phyloP scores from a whole-genome alignment of 805 yeast species.

The Candida tallmaniae region DNA sequence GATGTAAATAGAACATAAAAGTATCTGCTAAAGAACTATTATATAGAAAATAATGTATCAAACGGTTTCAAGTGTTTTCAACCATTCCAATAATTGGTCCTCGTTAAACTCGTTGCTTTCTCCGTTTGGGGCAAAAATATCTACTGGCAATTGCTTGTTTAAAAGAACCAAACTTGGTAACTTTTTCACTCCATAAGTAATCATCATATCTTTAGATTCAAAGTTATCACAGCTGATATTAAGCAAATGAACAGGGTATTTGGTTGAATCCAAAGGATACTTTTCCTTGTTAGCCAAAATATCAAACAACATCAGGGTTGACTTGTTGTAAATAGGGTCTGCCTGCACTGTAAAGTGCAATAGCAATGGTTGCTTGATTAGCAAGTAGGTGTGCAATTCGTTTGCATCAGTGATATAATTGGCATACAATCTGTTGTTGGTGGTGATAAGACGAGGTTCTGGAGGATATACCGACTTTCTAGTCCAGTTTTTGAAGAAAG shows the following conservation, averaged over 20 bases:
- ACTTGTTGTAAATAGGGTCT: slow-evolving; percentile 54
- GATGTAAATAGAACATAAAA: background rate
- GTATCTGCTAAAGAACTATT: too few species aligned
- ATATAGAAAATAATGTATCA: background rate
- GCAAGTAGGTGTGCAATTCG: slow-evolving; percentile 54
- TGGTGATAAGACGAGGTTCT: slow-evolving; percentile 28
- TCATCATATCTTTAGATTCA: slow-evolving; percentile 54
- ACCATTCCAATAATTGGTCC: slow-evolving; percentile 27
- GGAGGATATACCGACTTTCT: slow-evolving; percentile 33
- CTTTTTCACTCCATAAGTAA: slow-evolving; percentile 49
- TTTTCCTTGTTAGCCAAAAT: slow-evolving; percentile 18
- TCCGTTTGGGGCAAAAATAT: slow-evolving; percentile 17
- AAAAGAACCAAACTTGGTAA: slow-evolving; percentile 69
- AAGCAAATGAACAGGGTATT: slow-evolving; percentile 50
- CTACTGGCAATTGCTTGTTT: slow-evolving; percentile 56
- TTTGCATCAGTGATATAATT: slow-evolving; percentile 46
- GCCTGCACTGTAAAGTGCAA: slow-evolving; percentile 71
- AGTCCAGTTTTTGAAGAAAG: slow-evolving; percentile 1
- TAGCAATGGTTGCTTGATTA: slow-evolving; percentile 57
- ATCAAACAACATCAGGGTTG: slow-evolving; percentile 55
- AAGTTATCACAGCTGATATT: slow-evolving; percentile 68
- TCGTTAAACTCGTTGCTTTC: slow-evolving; percentile 18
- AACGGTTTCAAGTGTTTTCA: slow-evolving; percentile 2
- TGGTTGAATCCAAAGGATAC: slow-evolving; percentile 39
- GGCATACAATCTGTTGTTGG: slow-evolving; percentile 36